Base-by-base conservation (phyloP, 805 yeast species). In the Ogataea pilisensis region DNA sequence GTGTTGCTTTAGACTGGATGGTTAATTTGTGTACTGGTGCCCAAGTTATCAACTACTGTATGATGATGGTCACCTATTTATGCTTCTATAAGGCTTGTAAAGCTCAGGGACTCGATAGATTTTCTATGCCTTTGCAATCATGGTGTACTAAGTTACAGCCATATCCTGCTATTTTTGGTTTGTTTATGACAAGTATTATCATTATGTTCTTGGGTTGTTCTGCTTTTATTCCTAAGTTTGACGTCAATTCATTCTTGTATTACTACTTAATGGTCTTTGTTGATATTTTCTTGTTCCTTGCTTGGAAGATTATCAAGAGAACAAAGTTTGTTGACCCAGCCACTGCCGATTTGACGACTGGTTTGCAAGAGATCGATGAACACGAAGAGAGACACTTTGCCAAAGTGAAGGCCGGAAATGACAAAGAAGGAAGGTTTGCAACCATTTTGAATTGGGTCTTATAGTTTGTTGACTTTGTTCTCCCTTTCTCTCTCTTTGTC, bases 11-110 rank as follows among this genome's bases (percentile, higher is more conserved):
- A 25, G 54, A 58, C 36, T 58, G 65, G 64, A 49, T 61, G 60
- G 42, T 60, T 30, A 58, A 59, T 43, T 42, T 55, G 38, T 46
- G 54, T 43, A 58, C 63, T 4, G 63, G 60, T 45, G 47, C 55
- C 14, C 64, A 58, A 41, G 50, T 56, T 16, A 14, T 49, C 30
- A 60, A 60, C 35, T 60, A 59, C 28, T 45, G 55, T 28, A 45
- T 50, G 37, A 61, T 61, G 66, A 55, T 56, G 57, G 63, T 74
- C 36, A 76, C 84, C 17, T 85, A 78, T 54, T 48, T 81, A 22
- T 70, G 78, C 37, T 86, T 83, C 63, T 75, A 78, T 60, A 70
- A 73, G 43, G 89, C 85, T 1, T 73, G 81, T 52, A 57, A 65
- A 37, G 77, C 69, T 1, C 88, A 85, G 52, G 70, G 72, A 14